phyloP scores from a whole-genome alignment of 208 protist species.

The Acanthamoeba rhysodes region DNA sequence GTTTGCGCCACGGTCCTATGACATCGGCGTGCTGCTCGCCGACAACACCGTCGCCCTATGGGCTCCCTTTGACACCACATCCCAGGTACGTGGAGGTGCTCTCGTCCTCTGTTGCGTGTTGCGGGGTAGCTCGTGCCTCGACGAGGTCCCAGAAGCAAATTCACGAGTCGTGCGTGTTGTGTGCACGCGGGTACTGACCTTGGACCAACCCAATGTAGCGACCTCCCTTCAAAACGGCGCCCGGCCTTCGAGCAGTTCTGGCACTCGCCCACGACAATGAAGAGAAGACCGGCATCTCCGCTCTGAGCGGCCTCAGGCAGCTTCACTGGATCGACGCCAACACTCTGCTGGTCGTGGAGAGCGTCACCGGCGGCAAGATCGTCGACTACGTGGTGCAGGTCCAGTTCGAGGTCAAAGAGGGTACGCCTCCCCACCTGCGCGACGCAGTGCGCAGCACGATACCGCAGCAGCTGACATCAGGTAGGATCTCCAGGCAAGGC shows the following conservation, averaged over 20 bases:
- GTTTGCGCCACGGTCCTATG: constrained; percentile 42
- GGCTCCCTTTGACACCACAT: neutral
- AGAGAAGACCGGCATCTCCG: constrained; percentile 31
- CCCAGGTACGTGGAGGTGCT: neutral
- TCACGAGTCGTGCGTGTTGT: too few relatives aligned
- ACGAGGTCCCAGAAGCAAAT: too few relatives aligned
- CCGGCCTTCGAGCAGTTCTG: neutral
- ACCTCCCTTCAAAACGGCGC: constrained; percentile 45
- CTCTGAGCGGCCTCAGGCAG: constrained; percentile 14
- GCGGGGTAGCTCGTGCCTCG: too few relatives aligned
- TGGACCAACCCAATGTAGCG: neutral
- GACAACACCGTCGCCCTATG: constrained; percentile 73
- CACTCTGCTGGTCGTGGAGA: constrained; percentile 58
- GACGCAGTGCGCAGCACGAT: neutral
- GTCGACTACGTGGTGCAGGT: constrained; percentile 54
- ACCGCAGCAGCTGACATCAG: neutral
- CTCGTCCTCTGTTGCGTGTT: neutral
- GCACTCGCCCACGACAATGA: neutral
- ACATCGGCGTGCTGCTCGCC: constrained; percentile 31
- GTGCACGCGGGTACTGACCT: neutral
- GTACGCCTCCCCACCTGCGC: neutral
- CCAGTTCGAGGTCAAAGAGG: constrained; percentile 4
- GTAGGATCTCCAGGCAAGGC: neutral
- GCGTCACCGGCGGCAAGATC: constrained; percentile 8
- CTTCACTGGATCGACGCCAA: constrained; percentile 14